Evolutionary conservation across 2,329 filamentous ascomycete species (phyloP), one percentile per base, ranked within the genome.

Genomic region (Colletotrichum nymphaeae): DNA sequence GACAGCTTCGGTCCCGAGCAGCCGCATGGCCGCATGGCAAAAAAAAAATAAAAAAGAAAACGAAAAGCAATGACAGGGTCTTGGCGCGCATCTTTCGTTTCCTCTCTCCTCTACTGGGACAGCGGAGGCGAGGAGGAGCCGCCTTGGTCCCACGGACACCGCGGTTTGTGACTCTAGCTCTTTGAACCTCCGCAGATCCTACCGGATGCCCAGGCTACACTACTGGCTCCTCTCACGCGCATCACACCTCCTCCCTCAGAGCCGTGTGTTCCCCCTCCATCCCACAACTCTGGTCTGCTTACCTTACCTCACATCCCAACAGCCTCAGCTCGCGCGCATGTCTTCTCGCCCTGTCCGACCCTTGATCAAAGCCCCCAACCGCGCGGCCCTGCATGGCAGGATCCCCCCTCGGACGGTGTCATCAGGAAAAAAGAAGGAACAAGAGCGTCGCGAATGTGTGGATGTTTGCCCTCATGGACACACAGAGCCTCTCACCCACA

Each of bases 1-100:
- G 53, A 56, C 53, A 37, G 42, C 46, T 73, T 73, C 71, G 71
- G 71, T 70, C 71, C 71, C 71, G 71, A 73, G 56, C 26, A 42
- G 60, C 37, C 56, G 67, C 35, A 60, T n/a, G 26, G 55, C 11
- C 32, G 32, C 32, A 35, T 35, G 32, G 32, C 32, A 35, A 35
- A 35, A 35, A 35, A 12, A n/a, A n/a, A n/a, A n/a, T n/a, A 35
- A 35, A 12, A n/a, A n/a, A n/a, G n/a, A n/a, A 3, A 12, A 35
- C 71, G 55, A 42, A 70, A 73, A 71, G 67, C 71, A 73, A 73
- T 66, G 56, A 57, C 67, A 70, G 65, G 59, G 55, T 35, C 42
- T 49, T 49, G 42, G 42, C 42, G 42, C 8, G 32, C 32, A 12
- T 35, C 32, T 35, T 60, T 60, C 62, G 64, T 55, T 30, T 63